Conservation (phyloP, 768 basidiomycete species). For the Lactarius sp. region DNA sequence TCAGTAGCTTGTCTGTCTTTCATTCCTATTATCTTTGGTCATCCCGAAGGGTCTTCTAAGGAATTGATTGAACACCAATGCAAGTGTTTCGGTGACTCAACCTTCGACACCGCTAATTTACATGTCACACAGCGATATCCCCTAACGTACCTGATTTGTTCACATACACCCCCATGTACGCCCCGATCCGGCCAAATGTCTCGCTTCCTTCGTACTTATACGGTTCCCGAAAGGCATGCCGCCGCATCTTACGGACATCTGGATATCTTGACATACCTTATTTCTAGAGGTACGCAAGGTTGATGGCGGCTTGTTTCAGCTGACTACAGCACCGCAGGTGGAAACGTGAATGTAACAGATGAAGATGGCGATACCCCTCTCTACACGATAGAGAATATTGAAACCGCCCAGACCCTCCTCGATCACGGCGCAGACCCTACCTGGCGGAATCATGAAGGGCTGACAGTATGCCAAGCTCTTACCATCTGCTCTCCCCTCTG, state of each 20-base stretch:
- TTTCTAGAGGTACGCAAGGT: slow-evolving; percentile 52
- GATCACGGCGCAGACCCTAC: slow-evolving; percentile 67
- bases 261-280: slow-evolving; percentile 69
- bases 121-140: slow-evolving; percentile 40
- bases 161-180: slow-evolving; percentile 81
- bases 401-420: slow-evolving; percentile 74
- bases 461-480: slow-evolving; percentile 53
- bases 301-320: slow-evolving; percentile 6
- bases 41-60: slow-evolving; percentile 10
- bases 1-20: slow-evolving; percentile 29
- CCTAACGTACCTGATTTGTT: slow-evolving; percentile 66
- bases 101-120: slow-evolving; percentile 12
- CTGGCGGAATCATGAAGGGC: slow-evolving; percentile 61
- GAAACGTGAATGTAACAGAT: slow-evolving; percentile 83
- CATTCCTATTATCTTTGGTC: background rate
- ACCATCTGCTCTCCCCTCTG: background rate
- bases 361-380: slow-evolving; percentile 88
- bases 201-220: slow-evolving; percentile 12
- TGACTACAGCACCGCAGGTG: slow-evolving; percentile 44
- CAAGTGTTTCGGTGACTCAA: slow-evolving; percentile 45
- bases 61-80: slow-evolving; percentile 42
- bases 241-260: slow-evolving; percentile 89
- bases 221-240: slow-evolving; percentile 62
- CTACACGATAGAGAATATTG: slow-evolving; percentile 80
- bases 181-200: slow-evolving; percentile 10